phyloP scores from a whole-genome alignment of 805 yeast species.

The Saccharomyces cerevisiae region DNA sequence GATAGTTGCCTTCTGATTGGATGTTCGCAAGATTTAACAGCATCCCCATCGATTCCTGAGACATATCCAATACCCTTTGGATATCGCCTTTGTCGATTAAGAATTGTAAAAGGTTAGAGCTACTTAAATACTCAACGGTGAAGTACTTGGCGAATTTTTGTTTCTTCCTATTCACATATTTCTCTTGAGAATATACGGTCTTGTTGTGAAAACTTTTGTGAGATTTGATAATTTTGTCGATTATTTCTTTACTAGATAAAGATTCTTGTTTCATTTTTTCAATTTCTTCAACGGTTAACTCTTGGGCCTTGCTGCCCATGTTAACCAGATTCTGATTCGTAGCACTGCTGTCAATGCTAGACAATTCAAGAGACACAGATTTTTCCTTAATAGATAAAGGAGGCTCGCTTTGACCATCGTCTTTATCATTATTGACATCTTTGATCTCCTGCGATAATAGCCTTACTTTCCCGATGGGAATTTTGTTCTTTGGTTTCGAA shows the following conservation, averaged over 20 bases:
- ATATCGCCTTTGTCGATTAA: conserved; percentile 70
- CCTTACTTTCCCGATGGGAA: conserved; percentile 23
- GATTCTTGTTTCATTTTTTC: conserved; percentile 72
- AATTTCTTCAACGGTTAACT: conserved; percentile 69
- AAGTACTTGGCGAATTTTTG: conserved; percentile 83
- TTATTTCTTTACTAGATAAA: conserved; percentile 65
- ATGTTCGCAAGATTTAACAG: conserved; percentile 72
- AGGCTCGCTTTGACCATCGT: conserved; percentile 18
- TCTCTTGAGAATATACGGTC: conserved; percentile 83
- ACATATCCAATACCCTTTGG: conserved; percentile 63
- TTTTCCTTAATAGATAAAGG: conserved; percentile 28
- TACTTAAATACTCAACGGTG: conserved; percentile 67
- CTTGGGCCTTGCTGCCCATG: conserved; percentile 65
- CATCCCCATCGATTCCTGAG: conserved; percentile 76
- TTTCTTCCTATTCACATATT: conserved; percentile 84
- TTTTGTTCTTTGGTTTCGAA: conserved; percentile 15
- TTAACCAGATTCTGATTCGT: conserved; percentile 58
- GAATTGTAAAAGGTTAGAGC: conserved; percentile 62
- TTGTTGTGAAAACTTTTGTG: conserved; percentile 85
- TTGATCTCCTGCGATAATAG: conserved; percentile 7
- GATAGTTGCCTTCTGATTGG: conserved; percentile 81
- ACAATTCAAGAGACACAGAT: conserved; percentile 27
- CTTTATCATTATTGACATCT: neutral
- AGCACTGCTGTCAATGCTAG: conserved; percentile 39
- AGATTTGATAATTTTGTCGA: conserved; percentile 70